Evolutionary conservation across 305 asterid genomes (phyloP).

Genomic region (Fraxinus nigra): DNA sequence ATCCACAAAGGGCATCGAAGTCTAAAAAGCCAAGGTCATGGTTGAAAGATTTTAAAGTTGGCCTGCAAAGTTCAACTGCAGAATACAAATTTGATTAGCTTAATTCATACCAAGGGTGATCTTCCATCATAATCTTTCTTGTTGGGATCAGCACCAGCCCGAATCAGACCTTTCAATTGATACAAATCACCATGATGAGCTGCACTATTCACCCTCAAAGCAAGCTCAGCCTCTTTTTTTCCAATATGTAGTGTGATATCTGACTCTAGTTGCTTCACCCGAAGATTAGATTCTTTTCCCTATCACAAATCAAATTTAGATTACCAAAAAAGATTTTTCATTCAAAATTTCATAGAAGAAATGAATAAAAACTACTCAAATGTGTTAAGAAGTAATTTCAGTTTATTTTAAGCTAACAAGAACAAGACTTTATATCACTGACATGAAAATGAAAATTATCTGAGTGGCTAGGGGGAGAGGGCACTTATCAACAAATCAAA

Average conservation of each 20-base stretch:
- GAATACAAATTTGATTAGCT: background rate
- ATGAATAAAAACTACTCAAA: background rate
- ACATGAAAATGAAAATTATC: background rate
- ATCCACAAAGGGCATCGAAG: background rate
- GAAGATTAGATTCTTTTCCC: constrained; percentile 69
- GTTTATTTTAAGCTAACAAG: background rate
- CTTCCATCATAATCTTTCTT: constrained; percentile 85
- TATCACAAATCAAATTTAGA: constrained; percentile 23
- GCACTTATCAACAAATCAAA: background rate
- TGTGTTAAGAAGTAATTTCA: background rate
- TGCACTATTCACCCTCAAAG: constrained; percentile 76
- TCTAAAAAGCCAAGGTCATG: background rate
- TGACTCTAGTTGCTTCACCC: constrained; percentile 70
- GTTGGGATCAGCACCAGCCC: constrained; percentile 89
- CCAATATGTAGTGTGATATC: constrained; percentile 70
- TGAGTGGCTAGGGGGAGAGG: background rate
- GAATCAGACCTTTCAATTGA: constrained; percentile 66
- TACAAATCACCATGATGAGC: constrained; percentile 75
- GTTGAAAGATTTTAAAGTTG: background rate
- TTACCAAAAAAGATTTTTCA: background rate
- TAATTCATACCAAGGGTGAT: constrained; percentile 64
- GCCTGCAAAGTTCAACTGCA: background rate
- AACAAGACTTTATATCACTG: background rate
- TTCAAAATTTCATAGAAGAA: background rate
- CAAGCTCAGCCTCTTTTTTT: constrained; percentile 88